Evolutionary conservation across 139 green algal genomes (phyloP).

Genomic region (Chlamydomonas sphaeroides): DNA sequence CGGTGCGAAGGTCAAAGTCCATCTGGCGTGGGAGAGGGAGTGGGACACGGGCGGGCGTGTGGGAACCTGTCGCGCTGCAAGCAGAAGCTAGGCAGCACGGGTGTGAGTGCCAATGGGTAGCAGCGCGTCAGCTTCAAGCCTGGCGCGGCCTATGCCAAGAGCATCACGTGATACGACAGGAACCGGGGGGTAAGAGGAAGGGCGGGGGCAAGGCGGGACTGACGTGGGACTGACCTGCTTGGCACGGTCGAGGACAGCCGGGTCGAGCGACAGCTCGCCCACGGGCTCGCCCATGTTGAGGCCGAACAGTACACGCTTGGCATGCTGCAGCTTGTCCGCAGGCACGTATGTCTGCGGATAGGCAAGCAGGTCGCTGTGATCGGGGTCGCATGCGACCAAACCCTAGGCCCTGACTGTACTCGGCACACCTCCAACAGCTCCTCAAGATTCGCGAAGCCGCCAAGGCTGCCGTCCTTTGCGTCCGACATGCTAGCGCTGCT

Average conservation of each 20-base stretch:
- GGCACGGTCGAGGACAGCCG: neutral
- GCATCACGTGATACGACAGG: no score
- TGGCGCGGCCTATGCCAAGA: no score
- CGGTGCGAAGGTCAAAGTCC: slow-evolving; percentile 80
- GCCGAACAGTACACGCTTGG: slow-evolving; percentile 83
- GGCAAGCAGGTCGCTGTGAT: neutral
- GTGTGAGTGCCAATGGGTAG: no score
- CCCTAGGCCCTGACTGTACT: neutral
- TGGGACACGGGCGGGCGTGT: no score
- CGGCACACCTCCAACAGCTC: slow-evolving; percentile 60
- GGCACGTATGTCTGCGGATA: slow-evolving; percentile 70
- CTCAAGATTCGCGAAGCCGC: slow-evolving; percentile 61
- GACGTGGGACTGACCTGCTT: no score
- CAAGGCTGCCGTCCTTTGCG: slow-evolving; percentile 41
- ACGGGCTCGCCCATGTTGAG: slow-evolving; percentile 75
- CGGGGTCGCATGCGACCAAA: neutral
- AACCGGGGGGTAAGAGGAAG: no score
- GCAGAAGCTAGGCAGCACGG: no score
- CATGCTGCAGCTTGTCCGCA: slow-evolving; percentile 71
- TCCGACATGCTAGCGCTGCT: neutral
- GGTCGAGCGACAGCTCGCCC: slow-evolving; percentile 34
- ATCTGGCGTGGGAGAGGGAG: no score
- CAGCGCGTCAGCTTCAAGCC: no score
- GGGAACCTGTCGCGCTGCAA: no score
- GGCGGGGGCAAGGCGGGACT: no score